phyloP scores from a whole-genome alignment of 768 basidiomycete genomes.

The Leccinum disarticulatum region DNA sequence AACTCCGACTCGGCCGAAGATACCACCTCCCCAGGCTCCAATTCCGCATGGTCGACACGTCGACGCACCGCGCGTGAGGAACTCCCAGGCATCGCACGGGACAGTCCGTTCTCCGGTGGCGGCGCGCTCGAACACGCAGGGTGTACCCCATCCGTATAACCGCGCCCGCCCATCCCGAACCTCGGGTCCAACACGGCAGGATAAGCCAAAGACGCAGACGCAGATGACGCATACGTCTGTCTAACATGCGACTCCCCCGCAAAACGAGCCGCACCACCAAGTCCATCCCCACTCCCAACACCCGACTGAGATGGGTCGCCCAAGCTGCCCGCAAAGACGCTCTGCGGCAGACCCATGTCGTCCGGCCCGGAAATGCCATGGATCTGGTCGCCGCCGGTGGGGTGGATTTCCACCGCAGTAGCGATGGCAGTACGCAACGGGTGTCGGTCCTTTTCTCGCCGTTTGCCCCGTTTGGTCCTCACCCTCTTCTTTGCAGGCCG shows the following conservation, averaged over 20 bases:
- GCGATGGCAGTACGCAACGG: neutral
- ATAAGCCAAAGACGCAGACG: conserved; percentile 15
- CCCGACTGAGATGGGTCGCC: conserved; percentile 21
- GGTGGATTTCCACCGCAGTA: neutral
- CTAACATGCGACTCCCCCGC: neutral
- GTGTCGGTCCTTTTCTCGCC: conserved; percentile 4
- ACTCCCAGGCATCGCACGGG: neutral
- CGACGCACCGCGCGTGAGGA: neutral
- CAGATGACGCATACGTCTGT: conserved; percentile 8
- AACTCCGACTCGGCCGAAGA: conserved; percentile 26
- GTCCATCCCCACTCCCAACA: conserved; percentile 18
- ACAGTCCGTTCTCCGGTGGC: conserved; percentile 3
- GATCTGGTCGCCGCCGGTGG: conserved; percentile 14
- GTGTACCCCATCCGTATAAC: neutral
- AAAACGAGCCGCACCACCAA: conserved; percentile 19
- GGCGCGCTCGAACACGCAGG: neutral
- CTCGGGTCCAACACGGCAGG: conserved; percentile 15
- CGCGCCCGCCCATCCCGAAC: neutral
- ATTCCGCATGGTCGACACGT: conserved; percentile 6
- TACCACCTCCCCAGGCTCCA: conserved; percentile 29
- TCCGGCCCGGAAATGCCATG: conserved; percentile 19
- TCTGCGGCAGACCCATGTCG: conserved; percentile 21
- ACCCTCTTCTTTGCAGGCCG: conserved; percentile 24
- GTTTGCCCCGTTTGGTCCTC: conserved; percentile 31
- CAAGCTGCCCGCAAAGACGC: conserved; percentile 8